phyloP scores from a whole-genome alignment of 1,284 basidiomycete genomes.

The Malassezia sp. region DNA sequence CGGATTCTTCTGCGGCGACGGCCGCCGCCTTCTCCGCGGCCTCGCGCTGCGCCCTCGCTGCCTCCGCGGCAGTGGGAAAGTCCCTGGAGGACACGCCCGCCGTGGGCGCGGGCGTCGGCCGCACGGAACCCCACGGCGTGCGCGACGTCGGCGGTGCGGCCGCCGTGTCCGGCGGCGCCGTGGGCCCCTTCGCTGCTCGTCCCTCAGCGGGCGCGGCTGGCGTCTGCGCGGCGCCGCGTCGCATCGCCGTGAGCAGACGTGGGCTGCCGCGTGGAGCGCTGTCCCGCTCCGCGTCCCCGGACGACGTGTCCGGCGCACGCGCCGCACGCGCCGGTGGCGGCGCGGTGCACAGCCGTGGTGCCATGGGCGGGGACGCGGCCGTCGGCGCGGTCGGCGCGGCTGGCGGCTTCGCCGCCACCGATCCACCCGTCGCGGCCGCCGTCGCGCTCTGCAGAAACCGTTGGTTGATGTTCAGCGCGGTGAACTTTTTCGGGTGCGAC shows the following conservation, averaged over 20 bases:
- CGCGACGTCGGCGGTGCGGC: slow-evolving; percentile 19
- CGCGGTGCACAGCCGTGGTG: slow-evolving; percentile 6
- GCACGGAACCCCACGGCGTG: slow-evolving; percentile 19
- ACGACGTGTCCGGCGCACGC: slow-evolving; percentile 12
- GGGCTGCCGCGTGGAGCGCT: slow-evolving; percentile 11
- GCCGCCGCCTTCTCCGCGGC: slow-evolving; percentile 34
- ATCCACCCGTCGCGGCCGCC: slow-evolving; percentile 14
- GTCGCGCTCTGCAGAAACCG: slow-evolving; percentile 40
- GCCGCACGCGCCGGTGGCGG: background rate
- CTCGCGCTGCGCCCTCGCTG: slow-evolving; percentile 29
- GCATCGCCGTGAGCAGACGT: slow-evolving; percentile 26
- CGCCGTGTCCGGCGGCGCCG: slow-evolving; percentile 20
- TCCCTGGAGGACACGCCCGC: slow-evolving; percentile 23
- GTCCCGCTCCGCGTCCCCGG: slow-evolving; percentile 2
- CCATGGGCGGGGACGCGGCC: slow-evolving; percentile 14
- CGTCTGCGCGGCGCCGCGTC: slow-evolving; percentile 14
- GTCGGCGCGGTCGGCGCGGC: slow-evolving; percentile 2
- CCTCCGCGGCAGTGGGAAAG: slow-evolving; percentile 45
- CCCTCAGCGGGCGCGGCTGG: slow-evolving; percentile 15
- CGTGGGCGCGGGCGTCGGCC: slow-evolving; percentile 14
- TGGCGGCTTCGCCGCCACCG: slow-evolving; percentile 8
- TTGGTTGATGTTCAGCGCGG: slow-evolving; percentile 41
- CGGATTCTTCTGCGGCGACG: slow-evolving; percentile 24
- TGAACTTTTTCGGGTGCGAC: slow-evolving; percentile 36
- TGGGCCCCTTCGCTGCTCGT: slow-evolving; percentile 26